A percentile compares a stretch with the other conserved stretches of the same genome.
These are phyloP conservation scores for Linnemannia exigua DNA, from an alignment of 192 early-diverging fungal species.

Conservation along the genomic window DNA sequence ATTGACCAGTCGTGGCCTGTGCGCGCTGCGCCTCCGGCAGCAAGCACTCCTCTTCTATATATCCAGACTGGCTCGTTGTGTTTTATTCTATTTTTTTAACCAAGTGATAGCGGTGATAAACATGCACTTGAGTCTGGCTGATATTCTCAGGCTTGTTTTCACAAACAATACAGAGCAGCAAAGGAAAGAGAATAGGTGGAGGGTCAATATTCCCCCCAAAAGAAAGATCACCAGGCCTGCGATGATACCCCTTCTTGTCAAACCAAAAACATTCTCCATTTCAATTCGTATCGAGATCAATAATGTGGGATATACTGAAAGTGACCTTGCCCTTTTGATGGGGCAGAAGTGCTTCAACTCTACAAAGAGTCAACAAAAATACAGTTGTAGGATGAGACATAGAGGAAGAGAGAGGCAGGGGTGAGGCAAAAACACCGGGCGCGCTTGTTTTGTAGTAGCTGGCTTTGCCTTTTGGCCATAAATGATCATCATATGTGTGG, in stretches of 20 bases:
- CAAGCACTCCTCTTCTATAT: too few species aligned
- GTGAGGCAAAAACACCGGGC: background rate
- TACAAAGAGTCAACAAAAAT: background rate
- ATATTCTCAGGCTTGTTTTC: background rate
- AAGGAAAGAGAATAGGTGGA: background rate
- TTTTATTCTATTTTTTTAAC: background rate
- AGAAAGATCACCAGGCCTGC: background rate
- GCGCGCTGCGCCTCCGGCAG: background rate
- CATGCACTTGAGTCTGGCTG: too few species aligned
- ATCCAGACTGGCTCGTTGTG: background rate
- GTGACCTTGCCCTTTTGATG: background rate
- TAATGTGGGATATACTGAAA: background rate
- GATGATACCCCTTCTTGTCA: background rate
- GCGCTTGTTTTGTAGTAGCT: background rate
- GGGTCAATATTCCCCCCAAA: background rate
- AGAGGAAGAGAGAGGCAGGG: background rate
- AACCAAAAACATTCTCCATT: background rate
- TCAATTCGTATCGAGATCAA: constrained; percentile 1
- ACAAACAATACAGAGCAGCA: background rate
- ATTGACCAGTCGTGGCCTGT: background rate
- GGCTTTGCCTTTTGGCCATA: background rate
- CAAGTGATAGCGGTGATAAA: background rate
- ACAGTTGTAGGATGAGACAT: too few species aligned
- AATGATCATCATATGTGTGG: background rate
- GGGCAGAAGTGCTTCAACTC: background rate